Evolutionary conservation across 2,329 filamentous ascomycete species (phyloP), one percentile per base, ranked within the genome.

Genomic region (Diaporthe ampelina): DNA sequence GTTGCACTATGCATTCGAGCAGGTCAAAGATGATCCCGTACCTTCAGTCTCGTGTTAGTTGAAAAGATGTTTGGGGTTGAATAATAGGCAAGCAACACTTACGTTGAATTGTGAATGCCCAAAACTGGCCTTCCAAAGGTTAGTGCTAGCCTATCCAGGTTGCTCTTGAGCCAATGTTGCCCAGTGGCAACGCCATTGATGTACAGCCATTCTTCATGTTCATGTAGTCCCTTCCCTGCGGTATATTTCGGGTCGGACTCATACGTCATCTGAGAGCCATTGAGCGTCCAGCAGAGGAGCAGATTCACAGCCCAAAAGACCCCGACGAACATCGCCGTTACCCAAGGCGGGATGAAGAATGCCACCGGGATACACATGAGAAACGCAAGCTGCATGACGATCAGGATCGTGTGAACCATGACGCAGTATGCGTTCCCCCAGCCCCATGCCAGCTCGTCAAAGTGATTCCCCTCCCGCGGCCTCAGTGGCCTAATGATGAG

Each of bases 1-100:
- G 90, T 81, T 97, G 93, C 75, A 95, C 85, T 15, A 96, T 85
- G 78, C 94, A 95, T 82, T 96, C 92, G 26, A 95, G 82, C 0
- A 95, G 85, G 78, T 97, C 94, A 77, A 95, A 95, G n/a, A 95
- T 81, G 63, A 95, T 89, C 2, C 94, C 94, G 1, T 86, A 91
- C 29, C 63, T 67, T 67, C 29, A n/a, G n/a, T n/a, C 29, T 37
- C 4, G n/a, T 85, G 32, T 67, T 37, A 75, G 74, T 70, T 40
- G 69, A 26, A 48, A 3, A n/a, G 1, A 13, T 24, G 19, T 24
- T 24, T 21, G 13, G 26, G 21, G 10, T 24, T 67, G 21, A 1
- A 67, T 26, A 26, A 35, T 1, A 24, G 7, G 8, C 13, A n/a
- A 26, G 45, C 5, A 32, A 2, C 45, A 67, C 63, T 67, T 21